Percentiles rank a stretch among this genome's conserved stretches.
These are phyloP conservation scores for Leccinum subrobustum DNA, from an alignment of 1,284 basidiomycete species.

Conservation along the genomic window DNA sequence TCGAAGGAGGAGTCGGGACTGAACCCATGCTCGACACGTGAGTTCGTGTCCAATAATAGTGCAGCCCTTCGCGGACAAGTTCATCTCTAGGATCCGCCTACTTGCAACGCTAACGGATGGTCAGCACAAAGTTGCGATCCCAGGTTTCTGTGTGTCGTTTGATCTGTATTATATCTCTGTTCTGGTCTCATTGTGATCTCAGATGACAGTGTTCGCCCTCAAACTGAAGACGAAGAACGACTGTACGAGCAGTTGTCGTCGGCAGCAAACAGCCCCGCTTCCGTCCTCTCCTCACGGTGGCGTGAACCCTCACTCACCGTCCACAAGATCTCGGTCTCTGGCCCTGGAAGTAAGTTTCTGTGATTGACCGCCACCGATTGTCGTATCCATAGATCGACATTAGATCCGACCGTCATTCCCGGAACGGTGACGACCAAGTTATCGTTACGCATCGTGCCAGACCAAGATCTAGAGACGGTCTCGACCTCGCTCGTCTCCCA, in stretches of 20 bases:
- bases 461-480: conserved; percentile 81
- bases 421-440: conserved; percentile 77
- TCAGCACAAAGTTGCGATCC: conserved; percentile 64
- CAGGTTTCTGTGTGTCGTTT: conserved; percentile 71
- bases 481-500: conserved; percentile 60
- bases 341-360: conserved; percentile 61
- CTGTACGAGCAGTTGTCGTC: conserved; percentile 69
- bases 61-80: conserved; percentile 8
- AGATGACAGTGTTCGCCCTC: conserved; percentile 76
- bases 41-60: conserved; percentile 19
- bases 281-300: conserved; percentile 75
- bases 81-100: conserved; percentile 64
- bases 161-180: background rate
- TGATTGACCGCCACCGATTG: background rate
- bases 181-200: background rate
- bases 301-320: conserved; percentile 75
- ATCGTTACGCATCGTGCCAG: conserved; percentile 90
- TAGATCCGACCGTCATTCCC: conserved; percentile 87
- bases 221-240: conserved; percentile 64
- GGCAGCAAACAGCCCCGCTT: conserved; percentile 64
- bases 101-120: conserved; percentile 70
- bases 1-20: conserved; percentile 84
- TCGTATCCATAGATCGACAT: background rate
- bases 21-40: conserved; percentile 95
- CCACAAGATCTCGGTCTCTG: conserved; percentile 70